Base-by-base conservation (phyloP, 1,284 basidiomycete species). In the Ceratobasidium sp. region DNA sequence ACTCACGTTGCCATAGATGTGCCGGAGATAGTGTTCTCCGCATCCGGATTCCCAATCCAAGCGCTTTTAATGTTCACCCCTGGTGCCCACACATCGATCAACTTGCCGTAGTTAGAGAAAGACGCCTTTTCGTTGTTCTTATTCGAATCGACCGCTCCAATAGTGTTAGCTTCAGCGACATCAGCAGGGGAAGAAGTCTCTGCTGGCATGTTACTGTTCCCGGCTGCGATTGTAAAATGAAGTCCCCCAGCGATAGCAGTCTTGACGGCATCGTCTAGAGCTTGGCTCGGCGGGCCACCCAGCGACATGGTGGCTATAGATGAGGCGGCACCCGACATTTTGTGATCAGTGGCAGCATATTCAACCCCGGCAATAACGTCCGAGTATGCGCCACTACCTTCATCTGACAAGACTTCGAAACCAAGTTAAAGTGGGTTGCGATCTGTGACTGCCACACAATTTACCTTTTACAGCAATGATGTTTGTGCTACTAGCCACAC, bases 401-500 rank as follows among this genome's bases (percentile, higher is more conserved):
- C 92, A 63, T 91, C 89, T 41, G 95, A 94, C 66, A 99, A 88
- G 21, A 99, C 98, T 67, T n/a, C n/a, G 52, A 21, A 41, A 21
- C n/a, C n/a, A n/a, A n/a, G n/a, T n/a, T n/a, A n/a, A n/a, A n/a
- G n/a, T n/a, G n/a, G n/a, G n/a, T n/a, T n/a, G n/a, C n/a, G n/a
- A n/a, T n/a, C n/a, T n/a, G n/a, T n/a, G n/a, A n/a, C n/a, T n/a
- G n/a, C n/a, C n/a, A n/a, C n/a, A n/a, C n/a, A n/a, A 35, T 47
- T 47, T 46, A 26, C 49, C 72, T 87, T 99, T 99, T 84, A 99
- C 96, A 61, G 98, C 98, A 77, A 95, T n/a, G n/a, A 89, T 76
- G 99, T 87, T 74, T 93, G 88, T 58, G 96, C 96, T 77, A 88
- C 88, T 99, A 73, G 97, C 96, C 57, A 99, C 95, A 84, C 98